Percentiles rank a stretch among this genome's conserved stretches.
phyloP scores from a whole-genome alignment of 2,329 filamentous ascomycete genomes.

The Cladophialophora immunda region DNA sequence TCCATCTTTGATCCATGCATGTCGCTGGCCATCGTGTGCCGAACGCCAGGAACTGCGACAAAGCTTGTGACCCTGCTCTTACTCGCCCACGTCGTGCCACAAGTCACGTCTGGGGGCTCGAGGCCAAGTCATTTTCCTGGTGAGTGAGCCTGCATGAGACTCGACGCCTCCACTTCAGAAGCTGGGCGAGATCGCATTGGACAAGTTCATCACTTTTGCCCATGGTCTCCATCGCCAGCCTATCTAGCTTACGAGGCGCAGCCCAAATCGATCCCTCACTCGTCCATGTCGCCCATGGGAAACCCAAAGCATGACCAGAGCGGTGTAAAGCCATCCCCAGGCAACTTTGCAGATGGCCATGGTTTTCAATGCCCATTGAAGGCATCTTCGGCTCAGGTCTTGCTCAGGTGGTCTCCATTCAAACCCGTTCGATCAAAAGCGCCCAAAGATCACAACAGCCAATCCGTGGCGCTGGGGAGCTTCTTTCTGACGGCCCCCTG shows the following conservation, averaged over 20 bases:
- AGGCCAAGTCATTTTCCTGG: conserved; percentile 23
- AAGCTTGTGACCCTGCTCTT: conserved; percentile 22
- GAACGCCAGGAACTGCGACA: conserved; percentile 19
- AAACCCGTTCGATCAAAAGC: background rate
- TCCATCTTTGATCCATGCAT: conserved; percentile 19
- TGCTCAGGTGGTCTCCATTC: background rate
- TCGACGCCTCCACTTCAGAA: conserved; percentile 10
- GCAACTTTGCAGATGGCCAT: conserved; percentile 13
- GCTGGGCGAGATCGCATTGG: conserved; percentile 14
- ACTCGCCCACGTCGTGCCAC: conserved; percentile 33
- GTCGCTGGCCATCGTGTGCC: conserved; percentile 15
- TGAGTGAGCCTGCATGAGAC: conserved; percentile 26
- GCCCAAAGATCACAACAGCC: conserved; percentile 8
- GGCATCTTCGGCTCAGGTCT: background rate
- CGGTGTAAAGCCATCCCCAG: background rate
- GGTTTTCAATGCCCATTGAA: conserved; percentile 5
- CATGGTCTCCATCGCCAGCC: conserved; percentile 4
- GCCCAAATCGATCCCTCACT: conserved; percentile 8
- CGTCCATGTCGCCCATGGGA: background rate
- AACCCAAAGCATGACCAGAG: conserved; percentile 12
- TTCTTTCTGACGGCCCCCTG: conserved; percentile 3
- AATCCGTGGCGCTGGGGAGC: conserved; percentile 15
- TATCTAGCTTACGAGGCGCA: conserved; percentile 30
- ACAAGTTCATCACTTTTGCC: conserved; percentile 4
- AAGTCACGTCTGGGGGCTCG: conserved; percentile 21